A percentile compares a stretch with the other conserved stretches of the same genome.
These are phyloP conservation scores for Aspergillus awamori DNA, from an alignment of 2,329 filamentous ascomycete species.

Conservation along the genomic window DNA sequence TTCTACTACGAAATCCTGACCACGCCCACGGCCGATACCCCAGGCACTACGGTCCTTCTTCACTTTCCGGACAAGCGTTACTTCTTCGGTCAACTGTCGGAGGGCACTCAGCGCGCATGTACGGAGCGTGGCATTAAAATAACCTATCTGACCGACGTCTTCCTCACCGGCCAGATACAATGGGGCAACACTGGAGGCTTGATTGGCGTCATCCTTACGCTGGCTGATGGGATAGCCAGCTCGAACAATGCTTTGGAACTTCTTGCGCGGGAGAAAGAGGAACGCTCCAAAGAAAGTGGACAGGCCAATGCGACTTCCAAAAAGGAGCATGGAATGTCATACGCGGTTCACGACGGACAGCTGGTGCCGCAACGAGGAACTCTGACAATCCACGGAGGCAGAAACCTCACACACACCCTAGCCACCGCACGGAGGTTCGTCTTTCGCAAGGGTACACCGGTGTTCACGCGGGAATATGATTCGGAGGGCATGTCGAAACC, in stretches of 20 bases:
- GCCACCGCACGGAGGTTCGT: constrained; percentile 85
- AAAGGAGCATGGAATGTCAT: constrained; percentile 32
- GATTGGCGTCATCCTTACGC: constrained; percentile 79
- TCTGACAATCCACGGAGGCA: constrained; percentile 74
- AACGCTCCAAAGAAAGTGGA: constrained; percentile 21
- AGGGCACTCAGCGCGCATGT: constrained; percentile 81
- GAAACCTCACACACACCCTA: constrained; percentile 77
- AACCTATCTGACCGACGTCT: constrained; percentile 72
- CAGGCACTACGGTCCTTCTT: constrained; percentile 74
- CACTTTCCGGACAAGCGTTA: constrained; percentile 83
- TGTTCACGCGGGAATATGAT: constrained; percentile 70
- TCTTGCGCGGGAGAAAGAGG: constrained; percentile 43
- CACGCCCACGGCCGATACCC: constrained; percentile 84
- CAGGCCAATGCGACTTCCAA: constrained; percentile 24
- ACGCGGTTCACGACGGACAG: constrained; percentile 31
- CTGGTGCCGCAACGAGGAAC: constrained; percentile 33
- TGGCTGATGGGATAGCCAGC: constrained; percentile 68
- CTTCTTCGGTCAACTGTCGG: constrained; percentile 77
- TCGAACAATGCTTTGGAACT: constrained; percentile 51
- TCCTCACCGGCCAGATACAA: constrained; percentile 75
- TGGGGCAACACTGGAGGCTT: constrained; percentile 81
- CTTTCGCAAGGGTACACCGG: constrained; percentile 77
- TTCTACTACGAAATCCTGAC: constrained; percentile 74
- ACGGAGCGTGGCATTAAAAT: constrained; percentile 68
- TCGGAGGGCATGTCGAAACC: constrained; percentile 32